Base-by-base conservation (phyloP, 495 filamentous ascomycete species). In the Lasiosphaeria hispida region DNA sequence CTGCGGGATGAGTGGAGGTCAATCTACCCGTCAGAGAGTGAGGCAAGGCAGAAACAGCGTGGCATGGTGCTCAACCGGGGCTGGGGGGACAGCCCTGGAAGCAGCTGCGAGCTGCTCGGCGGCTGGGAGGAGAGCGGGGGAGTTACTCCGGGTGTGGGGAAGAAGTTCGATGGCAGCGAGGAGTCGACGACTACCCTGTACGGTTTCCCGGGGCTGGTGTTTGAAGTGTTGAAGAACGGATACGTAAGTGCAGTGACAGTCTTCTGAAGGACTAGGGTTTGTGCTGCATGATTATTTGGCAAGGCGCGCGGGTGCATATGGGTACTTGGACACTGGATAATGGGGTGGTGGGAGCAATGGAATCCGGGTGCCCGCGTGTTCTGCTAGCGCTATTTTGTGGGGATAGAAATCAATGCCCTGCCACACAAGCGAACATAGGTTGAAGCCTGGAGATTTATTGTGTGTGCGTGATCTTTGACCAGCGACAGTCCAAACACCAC, bases 211-310 rank as follows among this genome's bases (percentile, higher is more conserved):
- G 94, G 94, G 2, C 75, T 96, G 65, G 80, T 96, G 15, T 97
- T 97, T 74, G 94, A 98, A 74, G 93, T 98, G 10, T 72, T 97
- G 72, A 94, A 89, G 85, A 96, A 94, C 67, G 91, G 87, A 3
- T 86, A 85, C 41, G 91, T 98, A 35, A 93, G 90, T 69, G 87
- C 87, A 35, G 75, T 97, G 62, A 97, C 92, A n/a, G 84, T 96
- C 9, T 96, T 69, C 59, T 71, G 42, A 59, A 37, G 9, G 1
- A 30, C 23, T 30, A 5, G 23, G 2, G 23, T 30, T 30, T 30
- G 23, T 30, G 5, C 5, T 5, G 23, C 23, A 2, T 30, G 2
- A 5, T 30, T 30, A 30, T 30, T 30, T 30, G 23, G 23, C 23
- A 30, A 30, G 23, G 23, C 23, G 23, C 23, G 2, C 23, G 5